A percentile compares a stretch with the other conserved stretches of the same genome.
phyloP scores from a whole-genome alignment of 768 basidiomycete genomes.

The Suillus discolor region DNA sequence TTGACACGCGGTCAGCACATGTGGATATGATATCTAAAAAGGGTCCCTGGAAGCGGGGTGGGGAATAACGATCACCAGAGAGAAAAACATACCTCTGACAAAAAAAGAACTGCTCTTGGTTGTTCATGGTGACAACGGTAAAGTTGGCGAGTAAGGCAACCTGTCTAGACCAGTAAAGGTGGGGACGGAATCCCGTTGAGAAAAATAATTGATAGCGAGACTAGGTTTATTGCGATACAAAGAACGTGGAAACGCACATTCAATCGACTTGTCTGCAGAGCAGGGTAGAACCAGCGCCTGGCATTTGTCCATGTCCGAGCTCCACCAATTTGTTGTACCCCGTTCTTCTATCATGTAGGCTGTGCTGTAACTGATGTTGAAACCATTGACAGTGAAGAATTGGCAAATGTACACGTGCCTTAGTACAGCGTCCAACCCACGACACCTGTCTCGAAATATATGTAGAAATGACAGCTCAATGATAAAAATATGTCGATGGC shows the following conservation, averaged over 20 bases:
- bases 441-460: not conserved
- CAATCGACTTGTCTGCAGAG: not conserved
- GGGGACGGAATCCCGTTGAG: not conserved
- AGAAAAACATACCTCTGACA: not conserved
- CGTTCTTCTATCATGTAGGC: not conserved
- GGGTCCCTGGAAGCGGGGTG: not conserved
- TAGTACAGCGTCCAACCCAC: not conserved
- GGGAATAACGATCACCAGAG: not conserved
- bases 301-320: too few species aligned
- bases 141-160: not conserved
- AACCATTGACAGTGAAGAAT: too few species aligned
- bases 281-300: not conserved
- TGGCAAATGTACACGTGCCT: not conserved
- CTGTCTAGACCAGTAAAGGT: not conserved
- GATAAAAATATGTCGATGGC: not conserved
- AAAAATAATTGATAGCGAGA: not conserved
- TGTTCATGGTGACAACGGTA: not conserved
- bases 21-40: not conserved
- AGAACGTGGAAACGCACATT: not conserved
- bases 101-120: not conserved
- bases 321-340: too few species aligned
- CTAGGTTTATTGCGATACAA: too few species aligned
- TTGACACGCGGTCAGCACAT: not conserved
- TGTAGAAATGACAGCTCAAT: not conserved
- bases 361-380: not conserved